Conservation (phyloP, 352 stramenopile species). For the Phytophthora pini region DNA sequence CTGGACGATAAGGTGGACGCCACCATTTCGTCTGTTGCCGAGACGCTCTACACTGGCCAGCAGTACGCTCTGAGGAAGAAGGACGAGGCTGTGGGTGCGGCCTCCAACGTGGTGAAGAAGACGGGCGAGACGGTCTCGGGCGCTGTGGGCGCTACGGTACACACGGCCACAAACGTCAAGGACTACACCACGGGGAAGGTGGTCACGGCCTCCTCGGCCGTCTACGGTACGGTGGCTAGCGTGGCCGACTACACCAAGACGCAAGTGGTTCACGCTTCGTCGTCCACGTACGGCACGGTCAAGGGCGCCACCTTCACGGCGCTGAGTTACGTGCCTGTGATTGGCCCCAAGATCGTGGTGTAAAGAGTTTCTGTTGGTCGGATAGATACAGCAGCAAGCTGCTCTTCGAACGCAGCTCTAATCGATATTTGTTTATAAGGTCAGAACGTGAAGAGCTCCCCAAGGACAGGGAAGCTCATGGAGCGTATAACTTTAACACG, state of each 20-base stretch:
- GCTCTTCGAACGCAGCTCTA: conserved; percentile 2
- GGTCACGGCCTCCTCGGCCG: conserved; percentile 39
- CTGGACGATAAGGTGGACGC: conserved; percentile 75
- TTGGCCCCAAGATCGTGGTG: conserved; percentile 60
- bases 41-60: conserved; percentile 65
- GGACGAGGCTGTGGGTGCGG: conserved; percentile 52
- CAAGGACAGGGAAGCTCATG: conserved; percentile 8
- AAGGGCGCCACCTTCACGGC: conserved; percentile 58
- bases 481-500: conserved; percentile 14
- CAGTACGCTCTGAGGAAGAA: conserved; percentile 76
- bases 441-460: conserved; percentile 3
- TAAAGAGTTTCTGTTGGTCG: conserved; percentile 1
- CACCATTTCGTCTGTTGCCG: conserved; percentile 55
- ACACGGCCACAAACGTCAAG: conserved; percentile 58
- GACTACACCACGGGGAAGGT: conserved; percentile 66
- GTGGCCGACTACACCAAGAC: conserved; percentile 73
- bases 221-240: conserved; percentile 50
- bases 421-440: conserved; percentile 29
- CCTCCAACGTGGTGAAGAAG: conserved; percentile 50
- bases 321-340: conserved; percentile 64
- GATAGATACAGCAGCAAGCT: conserved; percentile 5
- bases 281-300: conserved; percentile 65
- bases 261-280: conserved; percentile 72
- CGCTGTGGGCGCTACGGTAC: conserved; percentile 49
- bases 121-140: conserved; percentile 49